Base-by-base conservation (phyloP, 192 early-diverging fungal species). In the Linnemannia hyalina region DNA sequence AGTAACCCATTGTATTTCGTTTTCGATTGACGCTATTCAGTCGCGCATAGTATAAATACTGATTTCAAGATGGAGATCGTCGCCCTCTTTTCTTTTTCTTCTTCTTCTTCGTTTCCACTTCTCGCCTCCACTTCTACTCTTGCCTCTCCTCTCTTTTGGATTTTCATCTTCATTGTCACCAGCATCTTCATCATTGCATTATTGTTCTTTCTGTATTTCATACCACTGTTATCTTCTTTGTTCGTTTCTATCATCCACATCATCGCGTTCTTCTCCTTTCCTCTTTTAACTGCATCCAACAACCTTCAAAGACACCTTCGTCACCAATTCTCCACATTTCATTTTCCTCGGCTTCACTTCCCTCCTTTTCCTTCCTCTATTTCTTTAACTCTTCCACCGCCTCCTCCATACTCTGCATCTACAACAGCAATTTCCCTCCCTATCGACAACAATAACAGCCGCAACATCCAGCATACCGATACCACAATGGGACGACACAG, bases 401-500 rank as follows among this genome's bases (percentile, higher is more conserved):
- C 15, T 16, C 35, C 69, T 41, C 38, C 69, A 42, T 23, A 38
- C n/a, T 40, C 41, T 42, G 70, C 70, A 42, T n/a, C 68, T 40
- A 40, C 38, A 40, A 46, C 23, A 5, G 5, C 15, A 32, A 0
- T 22, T 23, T 15, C 70, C 13, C 0, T 20, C 22, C 3, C 16
- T 23, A 1, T 54, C 23, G 38, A 65, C 63, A 77, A n/a, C 18
- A 40, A 15, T 23, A 41, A 16, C 57, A 11, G 18, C 68, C n/a
- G 10, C 36, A 35, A 13, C 55, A 68, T 49, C 55, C 38, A 15
- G 16, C 49, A 68, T 42, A 32, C 74, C 23, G 18, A 40, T 35
- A 49, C 11, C 52, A 72, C 7, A 20, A 82, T 82, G 75, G 57
- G 69, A 46, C 41, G 71, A 22, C 76, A 49, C 49, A 20, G 18